A percentile compares a stretch with the other conserved stretches of the same genome.
phyloP scores from a whole-genome alignment of 2,329 filamentous ascomycete genomes.

The Colletotrichum sp. region DNA sequence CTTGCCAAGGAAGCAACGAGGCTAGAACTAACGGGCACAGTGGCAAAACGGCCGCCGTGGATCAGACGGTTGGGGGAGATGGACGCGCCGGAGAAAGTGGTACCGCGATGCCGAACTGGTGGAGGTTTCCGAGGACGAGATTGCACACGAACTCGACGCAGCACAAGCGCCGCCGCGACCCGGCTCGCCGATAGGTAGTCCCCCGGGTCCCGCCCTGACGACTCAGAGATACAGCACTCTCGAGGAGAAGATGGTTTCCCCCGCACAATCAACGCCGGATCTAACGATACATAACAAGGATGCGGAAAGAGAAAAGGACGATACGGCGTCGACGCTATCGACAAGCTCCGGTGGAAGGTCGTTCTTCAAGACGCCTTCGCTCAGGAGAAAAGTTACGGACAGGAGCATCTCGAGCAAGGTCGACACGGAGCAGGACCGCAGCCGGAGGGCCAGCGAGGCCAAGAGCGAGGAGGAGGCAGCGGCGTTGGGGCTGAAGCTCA shows the following conservation, averaged over 20 bases:
- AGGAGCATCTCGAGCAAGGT: conserved; percentile 23
- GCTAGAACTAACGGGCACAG: conserved; percentile 43
- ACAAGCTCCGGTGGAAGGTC: conserved; percentile 48
- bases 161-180: neutral
- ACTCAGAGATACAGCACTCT: conserved; percentile 38
- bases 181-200: conserved; percentile 6
- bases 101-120: conserved; percentile 95
- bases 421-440: conserved; percentile 36
- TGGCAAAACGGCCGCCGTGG: conserved; percentile 90
- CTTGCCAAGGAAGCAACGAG: too few species aligned
- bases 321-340: conserved; percentile 51
- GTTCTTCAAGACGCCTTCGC: conserved; percentile 45
- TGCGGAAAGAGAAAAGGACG: conserved; percentile 34
- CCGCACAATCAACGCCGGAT: conserved; percentile 28
- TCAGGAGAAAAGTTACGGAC: conserved; percentile 45
- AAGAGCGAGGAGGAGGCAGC: conserved; percentile 49
- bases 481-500: conserved; percentile 47
- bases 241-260: conserved; percentile 41
- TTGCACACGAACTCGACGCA: conserved; percentile 19
- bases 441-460: conserved; percentile 44
- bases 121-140: conserved; percentile 60
- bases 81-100: conserved; percentile 94
- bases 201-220: conserved; percentile 12
- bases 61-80: conserved; percentile 90
- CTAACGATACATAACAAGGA: conserved; percentile 17